A percentile compares a stretch with the other conserved stretches of the same genome.
Evolutionary conservation across 2,329 filamentous ascomycete genomes (phyloP).

Genomic region (Arthrobotrys pseudoclavata): DNA sequence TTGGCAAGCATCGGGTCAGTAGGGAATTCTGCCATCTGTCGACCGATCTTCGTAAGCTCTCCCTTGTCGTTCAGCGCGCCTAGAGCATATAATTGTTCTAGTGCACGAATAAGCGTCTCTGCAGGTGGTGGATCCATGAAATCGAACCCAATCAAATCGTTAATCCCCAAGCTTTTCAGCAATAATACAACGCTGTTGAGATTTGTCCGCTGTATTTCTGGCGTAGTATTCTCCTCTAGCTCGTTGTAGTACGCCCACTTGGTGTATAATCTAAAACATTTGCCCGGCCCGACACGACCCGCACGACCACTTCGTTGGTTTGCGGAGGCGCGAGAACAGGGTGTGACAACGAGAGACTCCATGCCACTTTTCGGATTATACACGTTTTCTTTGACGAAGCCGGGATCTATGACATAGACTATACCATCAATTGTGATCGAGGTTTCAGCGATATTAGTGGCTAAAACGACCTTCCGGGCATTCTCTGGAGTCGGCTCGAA

Average conservation of each 20-base stretch:
- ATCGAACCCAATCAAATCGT: constrained; percentile 92
- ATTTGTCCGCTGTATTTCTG: constrained; percentile 92
- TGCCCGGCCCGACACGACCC: constrained; percentile 90
- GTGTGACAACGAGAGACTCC: constrained; percentile 90
- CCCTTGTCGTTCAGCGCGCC: constrained; percentile 90
- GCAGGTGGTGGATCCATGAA: constrained; percentile 95
- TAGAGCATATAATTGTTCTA: constrained; percentile 92
- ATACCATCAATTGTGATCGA: constrained; percentile 96
- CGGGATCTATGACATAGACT: constrained; percentile 94
- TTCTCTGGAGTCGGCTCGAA: constrained; percentile 91
- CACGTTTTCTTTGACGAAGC: constrained; percentile 94
- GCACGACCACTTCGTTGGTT: constrained; percentile 94
- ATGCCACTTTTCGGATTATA: constrained; percentile 93
- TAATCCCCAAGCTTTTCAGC: constrained; percentile 90
- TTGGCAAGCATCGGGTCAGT: constrained; percentile 93
- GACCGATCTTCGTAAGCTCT: constrained; percentile 87
- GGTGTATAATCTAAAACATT: constrained; percentile 93
- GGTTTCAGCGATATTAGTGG: constrained; percentile 97
- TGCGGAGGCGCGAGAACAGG: constrained; percentile 89
- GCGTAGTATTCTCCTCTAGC: constrained; percentile 89
- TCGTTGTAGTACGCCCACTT: constrained; percentile 96
- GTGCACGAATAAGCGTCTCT: constrained; percentile 86
- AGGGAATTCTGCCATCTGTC: constrained; percentile 95
- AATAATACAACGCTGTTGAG: constrained; percentile 86
- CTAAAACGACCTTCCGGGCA: constrained; percentile 89